phyloP scores from a whole-genome alignment of 192 early-diverging fungal species.

The Backusella tarrabulga region DNA sequence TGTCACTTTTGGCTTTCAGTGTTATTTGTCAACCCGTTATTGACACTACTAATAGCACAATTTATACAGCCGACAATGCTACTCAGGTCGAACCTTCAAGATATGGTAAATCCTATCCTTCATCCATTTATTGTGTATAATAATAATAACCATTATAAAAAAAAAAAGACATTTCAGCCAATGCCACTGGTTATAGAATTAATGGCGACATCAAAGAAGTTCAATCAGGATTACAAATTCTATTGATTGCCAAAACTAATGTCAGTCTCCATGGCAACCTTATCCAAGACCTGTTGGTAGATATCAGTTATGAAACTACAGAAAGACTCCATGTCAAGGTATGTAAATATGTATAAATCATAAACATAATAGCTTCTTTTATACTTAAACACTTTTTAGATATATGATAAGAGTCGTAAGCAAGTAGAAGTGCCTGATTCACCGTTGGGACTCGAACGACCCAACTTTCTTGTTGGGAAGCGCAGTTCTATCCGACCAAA shows the following conservation, averaged over 20 bases:
- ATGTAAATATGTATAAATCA: neutral
- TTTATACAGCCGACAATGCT: neutral
- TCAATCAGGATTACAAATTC: neutral
- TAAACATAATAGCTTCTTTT: neutral
- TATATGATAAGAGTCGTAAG: conserved; percentile 11
- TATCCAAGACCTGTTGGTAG: conserved; percentile 39
- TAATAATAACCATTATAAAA: neutral
- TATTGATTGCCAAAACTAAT: neutral
- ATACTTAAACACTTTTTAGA: neutral
- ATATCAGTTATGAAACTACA: conserved; percentile 49
- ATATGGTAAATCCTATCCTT: neutral
- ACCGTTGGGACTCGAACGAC: conserved; percentile 16
- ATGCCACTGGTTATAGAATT: neutral
- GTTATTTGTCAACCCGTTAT: neutral
- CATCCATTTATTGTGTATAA: neutral
- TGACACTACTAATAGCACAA: neutral
- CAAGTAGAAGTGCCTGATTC: conserved; percentile 27
- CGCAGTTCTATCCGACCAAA: neutral
- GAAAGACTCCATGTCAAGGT: conserved; percentile 55
- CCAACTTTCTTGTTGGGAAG: neutral
- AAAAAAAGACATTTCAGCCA: neutral
- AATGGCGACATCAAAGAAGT: neutral
- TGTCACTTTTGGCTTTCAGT: neutral
- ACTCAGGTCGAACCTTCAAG: neutral
- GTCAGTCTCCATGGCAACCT: conserved; percentile 39